phyloP scores from a whole-genome alignment of 2,329 filamentous ascomycete genomes.

The Pseudogymnoascus verrucosus region DNA sequence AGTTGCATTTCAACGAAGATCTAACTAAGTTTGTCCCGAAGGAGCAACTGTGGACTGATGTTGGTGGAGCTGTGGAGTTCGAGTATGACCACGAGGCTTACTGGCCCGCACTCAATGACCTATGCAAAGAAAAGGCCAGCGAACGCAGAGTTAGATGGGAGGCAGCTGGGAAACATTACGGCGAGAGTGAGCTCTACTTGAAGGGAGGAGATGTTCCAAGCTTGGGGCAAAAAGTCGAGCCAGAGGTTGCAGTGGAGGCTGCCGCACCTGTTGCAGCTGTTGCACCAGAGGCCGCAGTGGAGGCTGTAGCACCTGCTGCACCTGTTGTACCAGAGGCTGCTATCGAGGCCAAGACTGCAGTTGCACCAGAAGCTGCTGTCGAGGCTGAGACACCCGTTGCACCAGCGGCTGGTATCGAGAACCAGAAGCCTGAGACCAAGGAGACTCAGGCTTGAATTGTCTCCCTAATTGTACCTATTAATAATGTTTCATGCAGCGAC shows the following conservation, averaged over 20 bases:
- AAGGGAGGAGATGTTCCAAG: constrained; percentile 44
- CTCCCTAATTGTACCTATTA: neutral
- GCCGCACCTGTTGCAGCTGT: neutral
- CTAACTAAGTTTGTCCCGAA: constrained; percentile 73
- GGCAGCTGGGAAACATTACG: constrained; percentile 69
- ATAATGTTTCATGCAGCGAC: constrained; percentile 1
- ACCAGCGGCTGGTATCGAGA: constrained; percentile 4
- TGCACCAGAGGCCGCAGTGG: neutral
- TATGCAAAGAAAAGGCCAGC: constrained; percentile 59
- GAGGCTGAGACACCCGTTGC: neutral
- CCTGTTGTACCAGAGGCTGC: neutral
- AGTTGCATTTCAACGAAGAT: constrained; percentile 97
- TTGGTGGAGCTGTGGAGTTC: constrained; percentile 73
- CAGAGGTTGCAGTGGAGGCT: neutral
- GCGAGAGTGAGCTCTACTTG: constrained; percentile 84
- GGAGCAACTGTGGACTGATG: constrained; percentile 71
- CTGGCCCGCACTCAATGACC: constrained; percentile 75
- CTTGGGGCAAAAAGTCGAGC: constrained; percentile 10
- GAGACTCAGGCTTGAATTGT: neutral
- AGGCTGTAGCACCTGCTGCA: neutral
- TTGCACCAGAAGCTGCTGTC: neutral
- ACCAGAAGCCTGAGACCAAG: constrained; percentile 3
- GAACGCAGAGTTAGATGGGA: constrained; percentile 65
- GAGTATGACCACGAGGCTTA: constrained; percentile 83
- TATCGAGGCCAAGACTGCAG: neutral